Base-by-base conservation (phyloP, 2,329 filamentous ascomycete species). In the Arthrocladium fulminans region DNA sequence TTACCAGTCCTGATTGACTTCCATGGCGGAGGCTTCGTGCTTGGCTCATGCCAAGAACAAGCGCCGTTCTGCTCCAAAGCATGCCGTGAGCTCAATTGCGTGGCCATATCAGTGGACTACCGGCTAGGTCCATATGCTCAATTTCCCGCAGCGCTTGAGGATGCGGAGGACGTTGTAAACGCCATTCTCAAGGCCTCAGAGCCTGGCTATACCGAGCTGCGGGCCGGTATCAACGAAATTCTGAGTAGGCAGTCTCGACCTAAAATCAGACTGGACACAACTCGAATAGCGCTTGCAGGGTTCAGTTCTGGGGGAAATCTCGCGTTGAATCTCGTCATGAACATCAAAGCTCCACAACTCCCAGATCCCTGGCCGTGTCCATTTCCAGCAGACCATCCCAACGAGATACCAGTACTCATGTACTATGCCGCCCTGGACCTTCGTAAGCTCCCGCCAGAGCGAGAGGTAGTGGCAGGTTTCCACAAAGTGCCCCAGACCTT, bases 51-150 rank as follows among this genome's bases (percentile, higher is more conserved):
- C 29, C 54, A 56, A 32, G 57, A 59, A 42, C 57, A 74, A 51
- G 68, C 69, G 12, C 68, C 70, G 0, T 73, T 72, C 56, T 71
- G 68, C 48, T 64, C 69, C 4, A 67, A 68, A 63, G 67, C 73
- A 60, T 66, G 65, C 24, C 61, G 67, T 9, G 65, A 70, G 53
- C 62, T 72, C 9, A 53, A 53, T 34, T 56, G 53, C 29, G 62
- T 73, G 4, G 69, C 70, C 37, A 66, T 73, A 42, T 68, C 65
- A 42, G 70, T 73, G 2, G 71, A 72, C 44, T 74, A 74, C 51
- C 66, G 71, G 29, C 68, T 73, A 39, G 71, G 68, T 3, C 71
- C 71, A 1, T 65, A 71, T 48, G 63, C 70, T 48, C 65, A 70
- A 30, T 73, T 71, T 41, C 71, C 71, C 0, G 68, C 69, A 0